Percentiles rank a stretch among this genome's conserved stretches.
Evolutionary conservation across 495 filamentous ascomycete species (phyloP).

Genomic region (Aspergillus heteromorphus): DNA sequence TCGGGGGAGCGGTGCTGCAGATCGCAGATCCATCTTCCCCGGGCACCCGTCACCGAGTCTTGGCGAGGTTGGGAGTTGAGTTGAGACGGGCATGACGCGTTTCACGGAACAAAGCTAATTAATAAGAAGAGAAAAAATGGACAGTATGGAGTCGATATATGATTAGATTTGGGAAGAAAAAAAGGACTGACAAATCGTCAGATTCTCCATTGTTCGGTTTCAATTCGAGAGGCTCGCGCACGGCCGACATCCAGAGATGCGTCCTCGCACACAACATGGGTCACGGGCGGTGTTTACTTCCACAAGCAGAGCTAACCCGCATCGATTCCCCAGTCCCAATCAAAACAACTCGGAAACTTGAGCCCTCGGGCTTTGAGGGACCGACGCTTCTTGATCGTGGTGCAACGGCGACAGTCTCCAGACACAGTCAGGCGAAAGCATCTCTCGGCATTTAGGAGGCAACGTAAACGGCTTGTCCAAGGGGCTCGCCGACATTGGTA

Average conservation of each 20-base stretch:
- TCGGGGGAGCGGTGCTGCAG: conserved; percentile 1
- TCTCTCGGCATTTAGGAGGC: conserved; percentile 15
- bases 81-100: neutral
- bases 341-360: neutral
- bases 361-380: neutral
- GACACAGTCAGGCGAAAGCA: neutral
- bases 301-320: neutral
- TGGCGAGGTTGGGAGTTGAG: neutral
- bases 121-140: neutral
- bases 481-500: conserved; percentile 54
- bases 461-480: conserved; percentile 28
- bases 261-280: neutral
- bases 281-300: neutral
- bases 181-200: conserved; percentile 9
- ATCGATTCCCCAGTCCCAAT: neutral
- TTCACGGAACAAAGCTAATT: neutral
- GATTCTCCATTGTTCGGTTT: conserved; percentile 3
- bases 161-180: neutral
- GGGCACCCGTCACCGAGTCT: neutral
- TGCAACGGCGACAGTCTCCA: neutral
- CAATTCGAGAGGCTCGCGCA: neutral
- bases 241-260: neutral
- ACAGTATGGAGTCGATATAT: neutral
- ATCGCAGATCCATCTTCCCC: neutral
- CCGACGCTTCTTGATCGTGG: neutral